Evolutionary conservation across 164 flowering plant genomes (phyloP).

Genomic region (Aristolochia fimbriata): DNA sequence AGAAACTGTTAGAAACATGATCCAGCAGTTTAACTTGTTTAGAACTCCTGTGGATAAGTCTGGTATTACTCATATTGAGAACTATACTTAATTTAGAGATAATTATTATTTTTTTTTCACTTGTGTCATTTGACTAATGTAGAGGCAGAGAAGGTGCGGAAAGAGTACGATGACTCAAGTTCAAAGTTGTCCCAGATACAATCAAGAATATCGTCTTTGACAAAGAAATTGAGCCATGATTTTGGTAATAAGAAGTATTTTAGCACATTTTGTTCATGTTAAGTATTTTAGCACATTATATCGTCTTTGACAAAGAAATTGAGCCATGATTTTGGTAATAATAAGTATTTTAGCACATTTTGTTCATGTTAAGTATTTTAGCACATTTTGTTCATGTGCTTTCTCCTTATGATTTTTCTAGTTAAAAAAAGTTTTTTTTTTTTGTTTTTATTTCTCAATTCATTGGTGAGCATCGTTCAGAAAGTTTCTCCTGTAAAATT

Average conservation of each 20-base stretch:
- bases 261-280: too few relatives aligned
- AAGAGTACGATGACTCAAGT: constrained; percentile 87
- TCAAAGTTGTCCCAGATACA: constrained; percentile 68
- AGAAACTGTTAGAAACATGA: constrained; percentile 48
- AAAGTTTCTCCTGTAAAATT: background rate
- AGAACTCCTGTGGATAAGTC: constrained; percentile 69
- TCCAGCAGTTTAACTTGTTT: constrained; percentile 64
- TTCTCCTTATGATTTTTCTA: background rate
- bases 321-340: constrained; percentile 72
- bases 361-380: too few relatives aligned
- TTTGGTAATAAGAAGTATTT: constrained; percentile 40
- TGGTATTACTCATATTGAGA: constrained; percentile 22
- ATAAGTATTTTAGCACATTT: too few relatives aligned
- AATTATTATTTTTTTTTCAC: background rate
- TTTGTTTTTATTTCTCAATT: background rate
- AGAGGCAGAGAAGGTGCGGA: constrained; percentile 81
- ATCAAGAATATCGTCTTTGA: constrained; percentile 80
- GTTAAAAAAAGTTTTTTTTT: background rate
- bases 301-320: constrained; percentile 68
- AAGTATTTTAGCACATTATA: too few relatives aligned
- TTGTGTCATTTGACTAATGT: constrained; percentile 11
- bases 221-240: constrained; percentile 65
- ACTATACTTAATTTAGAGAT: background rate
- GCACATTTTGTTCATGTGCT: background rate
- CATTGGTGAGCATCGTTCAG: background rate